phyloP scores from a whole-genome alignment of 805 yeast genomes.

The Starmera quercuum region DNA sequence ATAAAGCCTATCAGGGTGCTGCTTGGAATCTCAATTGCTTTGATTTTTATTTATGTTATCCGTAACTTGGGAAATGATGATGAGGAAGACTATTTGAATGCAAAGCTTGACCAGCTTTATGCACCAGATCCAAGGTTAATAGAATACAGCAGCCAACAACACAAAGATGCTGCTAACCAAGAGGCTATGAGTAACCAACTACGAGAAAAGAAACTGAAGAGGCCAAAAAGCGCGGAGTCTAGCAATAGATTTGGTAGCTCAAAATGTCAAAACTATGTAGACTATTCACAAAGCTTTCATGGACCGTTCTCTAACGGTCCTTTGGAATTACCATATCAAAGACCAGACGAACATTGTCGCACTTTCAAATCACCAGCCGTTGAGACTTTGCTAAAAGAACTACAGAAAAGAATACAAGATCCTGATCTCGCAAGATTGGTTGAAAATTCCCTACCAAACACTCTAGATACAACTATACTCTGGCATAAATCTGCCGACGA shows the following conservation, averaged over 20 bases:
- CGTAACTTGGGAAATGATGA: slow-evolving; percentile 1
- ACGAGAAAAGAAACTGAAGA: not conserved
- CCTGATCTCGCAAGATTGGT: slow-evolving; percentile 66
- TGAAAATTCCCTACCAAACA: slow-evolving; percentile 82
- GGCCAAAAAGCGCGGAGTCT: slow-evolving; percentile 1
- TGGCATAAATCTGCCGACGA: slow-evolving; percentile 40
- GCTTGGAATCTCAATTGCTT: slow-evolving; percentile 2
- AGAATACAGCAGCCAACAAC: not conserved
- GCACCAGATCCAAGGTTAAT: not conserved
- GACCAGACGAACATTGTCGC: slow-evolving; percentile 68
- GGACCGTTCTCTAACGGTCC: slow-evolving; percentile 52
- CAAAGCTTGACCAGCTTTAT: slow-evolving; percentile 1
- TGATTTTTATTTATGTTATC: slow-evolving; percentile 1
- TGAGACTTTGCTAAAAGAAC: slow-evolving; percentile 49
- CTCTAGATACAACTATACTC: slow-evolving; percentile 78
- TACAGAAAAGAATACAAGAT: slow-evolving; percentile 42
- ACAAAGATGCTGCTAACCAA: not conserved
- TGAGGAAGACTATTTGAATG: slow-evolving; percentile 2
- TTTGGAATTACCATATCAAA: slow-evolving; percentile 56
- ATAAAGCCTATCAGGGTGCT: slow-evolving; percentile 1
- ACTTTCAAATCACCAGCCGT: slow-evolving; percentile 60
- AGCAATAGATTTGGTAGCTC: not conserved
- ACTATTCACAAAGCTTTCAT: slow-evolving; percentile 46
- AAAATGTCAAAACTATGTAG: slow-evolving; percentile 55
- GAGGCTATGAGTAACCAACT: not conserved